phyloP scores from a whole-genome alignment of 1,284 basidiomycete species.

The Jaminaea rosea region DNA sequence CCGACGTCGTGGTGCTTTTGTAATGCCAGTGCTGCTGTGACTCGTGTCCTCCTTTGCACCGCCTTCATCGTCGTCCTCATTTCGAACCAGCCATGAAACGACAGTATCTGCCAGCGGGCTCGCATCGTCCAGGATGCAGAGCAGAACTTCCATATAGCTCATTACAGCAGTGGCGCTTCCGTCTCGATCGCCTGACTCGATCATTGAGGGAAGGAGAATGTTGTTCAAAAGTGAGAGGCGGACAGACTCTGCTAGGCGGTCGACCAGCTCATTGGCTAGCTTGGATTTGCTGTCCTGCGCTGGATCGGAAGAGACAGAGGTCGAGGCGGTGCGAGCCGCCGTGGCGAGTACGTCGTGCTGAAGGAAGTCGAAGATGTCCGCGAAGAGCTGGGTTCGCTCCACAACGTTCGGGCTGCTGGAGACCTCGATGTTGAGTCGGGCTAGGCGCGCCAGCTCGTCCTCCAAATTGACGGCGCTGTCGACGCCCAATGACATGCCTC shows the following conservation, averaged over 20 bases:
- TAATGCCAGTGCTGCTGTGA: neutral
- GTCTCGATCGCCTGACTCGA: constrained; percentile 84
- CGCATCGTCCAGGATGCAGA: constrained; percentile 26
- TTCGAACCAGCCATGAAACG: constrained; percentile 20
- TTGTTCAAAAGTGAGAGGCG: constrained; percentile 83
- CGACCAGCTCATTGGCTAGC: constrained; percentile 16
- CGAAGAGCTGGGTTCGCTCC: constrained; percentile 47
- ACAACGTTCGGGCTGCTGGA: neutral
- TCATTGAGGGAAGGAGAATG: constrained; percentile 80
- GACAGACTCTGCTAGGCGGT: constrained; percentile 52
- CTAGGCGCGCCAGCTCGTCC: constrained; percentile 54
- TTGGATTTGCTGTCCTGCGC: neutral
- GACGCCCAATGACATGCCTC: constrained; percentile 49
- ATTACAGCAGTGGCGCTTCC: constrained; percentile 92
- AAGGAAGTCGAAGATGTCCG: constrained; percentile 81
- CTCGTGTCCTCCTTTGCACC: neutral
- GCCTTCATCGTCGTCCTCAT: neutral
- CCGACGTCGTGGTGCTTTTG: too few relatives aligned
- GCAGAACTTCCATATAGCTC: constrained; percentile 72
- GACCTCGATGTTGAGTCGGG: constrained; percentile 52
- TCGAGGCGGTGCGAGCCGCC: neutral
- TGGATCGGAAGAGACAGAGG: neutral
- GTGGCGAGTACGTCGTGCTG: constrained; percentile 56
- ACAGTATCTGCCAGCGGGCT: constrained; percentile 28
- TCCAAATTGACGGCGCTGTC: constrained; percentile 52